Evolutionary conservation across 768 basidiomycete species (phyloP).

Genomic region (Agaricus sinodeliciosus): DNA sequence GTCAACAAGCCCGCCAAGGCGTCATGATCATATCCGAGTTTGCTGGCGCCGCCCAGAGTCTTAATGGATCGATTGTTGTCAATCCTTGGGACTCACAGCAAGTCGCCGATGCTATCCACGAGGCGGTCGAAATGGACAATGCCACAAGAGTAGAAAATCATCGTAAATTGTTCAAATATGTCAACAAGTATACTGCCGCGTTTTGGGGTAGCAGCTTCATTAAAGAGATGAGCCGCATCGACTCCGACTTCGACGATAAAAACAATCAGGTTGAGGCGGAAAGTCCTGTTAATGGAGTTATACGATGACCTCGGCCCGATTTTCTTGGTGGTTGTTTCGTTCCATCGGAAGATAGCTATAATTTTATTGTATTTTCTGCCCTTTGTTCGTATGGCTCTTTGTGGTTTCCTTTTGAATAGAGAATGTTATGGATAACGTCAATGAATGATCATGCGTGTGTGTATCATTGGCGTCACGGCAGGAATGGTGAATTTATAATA

Average conservation of each 20-base stretch:
- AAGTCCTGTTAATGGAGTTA: not conserved
- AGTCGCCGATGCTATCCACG: conserved; percentile 95
- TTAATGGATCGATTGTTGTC: conserved; percentile 95
- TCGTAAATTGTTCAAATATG: conserved; percentile 93
- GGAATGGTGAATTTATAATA: too few relatives aligned
- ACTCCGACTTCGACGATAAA: conserved; percentile 28
- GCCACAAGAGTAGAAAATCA: conserved; percentile 87
- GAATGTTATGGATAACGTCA: too few relatives aligned
- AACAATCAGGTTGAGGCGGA: not conserved
- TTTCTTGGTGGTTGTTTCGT: not conserved
- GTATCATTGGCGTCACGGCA: too few relatives aligned
- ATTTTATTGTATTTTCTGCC: conserved; percentile 1
- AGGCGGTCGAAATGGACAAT: conserved; percentile 85
- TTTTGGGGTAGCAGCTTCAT: conserved; percentile 93
- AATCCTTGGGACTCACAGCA: conserved; percentile 99
- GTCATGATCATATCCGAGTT: conserved; percentile 99
- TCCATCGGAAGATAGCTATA: not conserved
- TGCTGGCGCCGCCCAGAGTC: conserved; percentile 91
- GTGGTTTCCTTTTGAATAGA: not conserved
- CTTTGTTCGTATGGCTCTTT: not conserved
- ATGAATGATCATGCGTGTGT: too few relatives aligned
- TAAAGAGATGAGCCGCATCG: conserved; percentile 69
- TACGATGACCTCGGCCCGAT: not conserved
- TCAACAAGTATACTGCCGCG: conserved; percentile 88
- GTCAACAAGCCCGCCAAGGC: conserved; percentile 88